These are phyloP conservation scores for Bremia lactucae DNA, from an alignment of 352 stramenopile species.

Conservation along the genomic window DNA sequence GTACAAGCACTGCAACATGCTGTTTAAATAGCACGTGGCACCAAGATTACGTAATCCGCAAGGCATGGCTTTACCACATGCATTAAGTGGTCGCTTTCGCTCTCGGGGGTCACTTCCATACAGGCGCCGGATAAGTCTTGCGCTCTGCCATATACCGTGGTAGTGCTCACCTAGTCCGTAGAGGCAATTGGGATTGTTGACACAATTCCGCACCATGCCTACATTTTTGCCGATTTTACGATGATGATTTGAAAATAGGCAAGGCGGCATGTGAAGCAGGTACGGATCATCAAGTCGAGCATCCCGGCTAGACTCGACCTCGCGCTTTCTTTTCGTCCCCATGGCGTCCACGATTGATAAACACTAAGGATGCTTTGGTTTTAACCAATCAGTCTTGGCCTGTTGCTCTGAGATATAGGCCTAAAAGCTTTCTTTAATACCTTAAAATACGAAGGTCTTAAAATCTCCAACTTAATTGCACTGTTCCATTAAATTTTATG, in stretches of 20 bases:
- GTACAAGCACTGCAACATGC: constrained; percentile 81
- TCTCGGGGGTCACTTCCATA: constrained; percentile 65
- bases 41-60: constrained; percentile 76
- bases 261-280: constrained; percentile 27
- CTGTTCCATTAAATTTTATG: too few relatives aligned
- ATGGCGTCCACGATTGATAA: too few relatives aligned
- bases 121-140: constrained; percentile 36
- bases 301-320: constrained; percentile 15
- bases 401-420: too few relatives aligned
- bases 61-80: constrained; percentile 12
- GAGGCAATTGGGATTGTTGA: constrained; percentile 79
- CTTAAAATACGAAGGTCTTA: too few relatives aligned
- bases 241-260: constrained; percentile 48
- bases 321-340: constrained; percentile 44
- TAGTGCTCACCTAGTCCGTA: constrained; percentile 73
- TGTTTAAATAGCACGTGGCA: constrained; percentile 85
- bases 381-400: too few relatives aligned
- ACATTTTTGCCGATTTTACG: constrained; percentile 33
- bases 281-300: constrained; percentile 53
- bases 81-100: constrained; percentile 13
- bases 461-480: too few relatives aligned
- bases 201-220: constrained; percentile 47
- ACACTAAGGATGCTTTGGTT: too few relatives aligned
- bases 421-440: too few relatives aligned
- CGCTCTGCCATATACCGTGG: constrained; percentile 59